Conservation (phyloP, 306 rosid genomes). For the Dalbergia oliveri region DNA sequence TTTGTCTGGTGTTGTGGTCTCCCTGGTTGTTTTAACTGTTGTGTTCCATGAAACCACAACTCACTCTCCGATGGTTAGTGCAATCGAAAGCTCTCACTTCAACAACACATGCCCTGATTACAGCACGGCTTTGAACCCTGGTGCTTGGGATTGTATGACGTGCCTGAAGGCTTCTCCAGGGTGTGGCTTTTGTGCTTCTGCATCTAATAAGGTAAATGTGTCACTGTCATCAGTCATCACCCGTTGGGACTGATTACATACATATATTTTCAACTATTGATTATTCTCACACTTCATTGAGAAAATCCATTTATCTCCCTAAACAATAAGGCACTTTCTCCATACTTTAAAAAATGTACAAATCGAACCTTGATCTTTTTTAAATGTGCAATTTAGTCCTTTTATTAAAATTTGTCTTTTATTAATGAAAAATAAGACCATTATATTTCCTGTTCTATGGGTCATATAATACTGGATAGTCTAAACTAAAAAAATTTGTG, state of each 20-base stretch:
- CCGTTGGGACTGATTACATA: not conserved
- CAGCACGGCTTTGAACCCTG: slow-evolving; percentile 30
- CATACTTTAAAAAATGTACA: no score
- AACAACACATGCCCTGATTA: slow-evolving; percentile 62
- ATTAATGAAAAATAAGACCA: no score
- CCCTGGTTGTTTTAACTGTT: slow-evolving; percentile 64
- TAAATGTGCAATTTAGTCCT: no score
- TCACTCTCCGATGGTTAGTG: slow-evolving; percentile 58
- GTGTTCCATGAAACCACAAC: slow-evolving; percentile 61
- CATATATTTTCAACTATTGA: not conserved
- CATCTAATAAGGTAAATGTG: slow-evolving; percentile 53
- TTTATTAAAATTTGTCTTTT: no score
- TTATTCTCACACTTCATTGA: no score
- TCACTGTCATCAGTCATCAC: not conserved
- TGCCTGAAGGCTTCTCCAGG: slow-evolving; percentile 62
- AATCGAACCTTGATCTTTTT: no score
- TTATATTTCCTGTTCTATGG: no score
- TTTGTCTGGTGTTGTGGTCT: slow-evolving; percentile 57
- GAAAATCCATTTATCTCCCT: no score
- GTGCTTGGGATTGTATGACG: slow-evolving; percentile 63
- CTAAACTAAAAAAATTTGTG: no score
- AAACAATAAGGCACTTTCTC: no score
- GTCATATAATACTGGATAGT: no score
- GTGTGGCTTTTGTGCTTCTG: slow-evolving; percentile 70
- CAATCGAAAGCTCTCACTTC: slow-evolving; percentile 46